Conservation (phyloP, 768 basidiomycete genomes). For the Mycena latifolia region DNA sequence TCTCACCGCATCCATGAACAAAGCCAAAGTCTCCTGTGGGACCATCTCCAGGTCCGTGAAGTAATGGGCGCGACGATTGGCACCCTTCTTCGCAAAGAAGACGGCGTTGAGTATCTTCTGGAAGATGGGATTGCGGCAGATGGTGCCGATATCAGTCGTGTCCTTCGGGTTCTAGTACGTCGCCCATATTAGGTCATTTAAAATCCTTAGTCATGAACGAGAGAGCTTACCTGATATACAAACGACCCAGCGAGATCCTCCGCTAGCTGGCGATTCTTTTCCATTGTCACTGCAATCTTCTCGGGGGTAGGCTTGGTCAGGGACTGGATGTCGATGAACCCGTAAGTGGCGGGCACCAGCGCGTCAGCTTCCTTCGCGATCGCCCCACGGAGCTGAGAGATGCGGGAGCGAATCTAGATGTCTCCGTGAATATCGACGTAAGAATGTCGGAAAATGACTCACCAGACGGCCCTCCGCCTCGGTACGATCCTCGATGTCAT, state of each 20-base stretch:
- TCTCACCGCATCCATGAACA: slow-evolving; percentile 1
- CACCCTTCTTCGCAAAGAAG: slow-evolving; percentile 1
- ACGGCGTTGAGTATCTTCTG: slow-evolving; percentile 16
- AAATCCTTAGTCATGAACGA: too few species aligned
- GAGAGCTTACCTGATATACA: not conserved
- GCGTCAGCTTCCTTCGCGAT: not conserved
- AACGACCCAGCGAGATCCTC: not conserved
- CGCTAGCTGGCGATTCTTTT: not conserved
- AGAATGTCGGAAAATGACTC: not conserved
- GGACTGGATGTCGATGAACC: not conserved
- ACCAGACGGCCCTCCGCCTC: not conserved
- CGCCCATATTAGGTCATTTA: not conserved
- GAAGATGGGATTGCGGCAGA: slow-evolving; percentile 2
- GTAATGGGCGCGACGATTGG: not conserved
- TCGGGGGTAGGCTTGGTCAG: not conserved
- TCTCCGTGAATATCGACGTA: too few species aligned
- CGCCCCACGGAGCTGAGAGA: slow-evolving; percentile 1
- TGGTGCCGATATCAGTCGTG: not conserved
- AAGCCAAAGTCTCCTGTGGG: not conserved
- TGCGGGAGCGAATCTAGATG: not conserved
- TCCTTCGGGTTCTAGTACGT: slow-evolving; percentile 3
- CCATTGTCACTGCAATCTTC: not conserved
- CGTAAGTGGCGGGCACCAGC: not conserved
- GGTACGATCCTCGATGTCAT: not conserved
- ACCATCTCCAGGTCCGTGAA: not conserved